Percentiles rank a stretch among this genome's conserved stretches.
phyloP scores from a whole-genome alignment of 805 yeast genomes.

The Teunomyces aglyptinius region DNA sequence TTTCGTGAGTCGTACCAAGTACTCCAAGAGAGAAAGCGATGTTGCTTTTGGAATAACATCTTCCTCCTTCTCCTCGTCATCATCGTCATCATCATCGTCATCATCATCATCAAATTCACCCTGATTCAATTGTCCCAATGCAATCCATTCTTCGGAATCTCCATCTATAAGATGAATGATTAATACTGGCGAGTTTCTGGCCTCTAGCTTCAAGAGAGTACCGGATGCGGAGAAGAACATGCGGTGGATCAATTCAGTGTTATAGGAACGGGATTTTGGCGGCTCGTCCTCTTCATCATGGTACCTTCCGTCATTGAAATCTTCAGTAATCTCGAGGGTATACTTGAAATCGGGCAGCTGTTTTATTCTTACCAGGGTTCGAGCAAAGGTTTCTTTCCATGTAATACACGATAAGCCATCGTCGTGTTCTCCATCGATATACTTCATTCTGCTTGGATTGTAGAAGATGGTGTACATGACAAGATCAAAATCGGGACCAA shows the following conservation, averaged over 20 bases:
- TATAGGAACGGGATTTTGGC: conserved; percentile 33
- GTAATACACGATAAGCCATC: conserved; percentile 41
- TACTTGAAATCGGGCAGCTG: conserved; percentile 33
- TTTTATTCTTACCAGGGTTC: conserved; percentile 45
- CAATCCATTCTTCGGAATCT: conserved; percentile 19
- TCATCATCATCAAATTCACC: conserved; percentile 14
- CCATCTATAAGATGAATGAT: conserved; percentile 47
- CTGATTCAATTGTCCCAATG: conserved; percentile 17
- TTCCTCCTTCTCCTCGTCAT: neutral
- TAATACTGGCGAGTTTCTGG: conserved; percentile 61
- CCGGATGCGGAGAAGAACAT: conserved; percentile 74
- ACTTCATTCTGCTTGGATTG: conserved; percentile 45
- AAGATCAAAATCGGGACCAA: conserved; percentile 61
- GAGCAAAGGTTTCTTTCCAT: conserved; percentile 74
- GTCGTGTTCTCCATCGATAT: conserved; percentile 20
- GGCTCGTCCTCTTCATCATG: conserved; percentile 55
- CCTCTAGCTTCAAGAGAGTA: conserved; percentile 58
- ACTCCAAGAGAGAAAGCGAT: conserved; percentile 62
- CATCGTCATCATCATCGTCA: conserved; percentile 10
- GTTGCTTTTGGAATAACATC: conserved; percentile 11
- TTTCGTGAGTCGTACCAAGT: conserved; percentile 55
- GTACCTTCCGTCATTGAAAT: conserved; percentile 67
- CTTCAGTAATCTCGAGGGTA: conserved; percentile 49
- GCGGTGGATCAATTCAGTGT: conserved; percentile 44
- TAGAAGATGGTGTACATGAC: conserved; percentile 63